Evolutionary conservation across 257 asterid genomes (phyloP), one percentile per base, ranked within the genome.

Genomic region (Lavandula angustifolia): DNA sequence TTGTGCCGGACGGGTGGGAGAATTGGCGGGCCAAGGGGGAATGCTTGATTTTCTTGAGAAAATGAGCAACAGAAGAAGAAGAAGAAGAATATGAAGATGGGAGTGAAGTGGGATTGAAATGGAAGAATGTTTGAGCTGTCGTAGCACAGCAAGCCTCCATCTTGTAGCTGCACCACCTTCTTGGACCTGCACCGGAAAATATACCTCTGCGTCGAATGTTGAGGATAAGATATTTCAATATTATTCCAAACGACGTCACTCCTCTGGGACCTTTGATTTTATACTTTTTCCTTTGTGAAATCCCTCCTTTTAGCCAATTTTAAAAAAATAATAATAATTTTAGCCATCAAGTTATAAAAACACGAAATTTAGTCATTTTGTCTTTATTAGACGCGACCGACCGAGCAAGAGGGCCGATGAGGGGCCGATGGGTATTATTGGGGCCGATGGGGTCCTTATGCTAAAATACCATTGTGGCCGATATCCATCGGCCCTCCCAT

Each of bases 141-240:
- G 82, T 52, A 34, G 76, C 68, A 54, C 82, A 74, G 72, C 84
- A 76, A 42, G 80, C 71, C 87, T 72, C 83, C 95, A 88, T 86
- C 65, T 72, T 62, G 76, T 43, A 31, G 6, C 1, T 34, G 32
- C 55, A 58, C 14, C 40, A 42, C 11, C 11, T 60, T 9, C 46
- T 54, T 55, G 57, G 54, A 65, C 70, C 66, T 42, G 46, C 34
- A 8, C 31, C 16, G 54, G 50, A 10, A 59, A 44, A 37, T 4
- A 3, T 31, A 16, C 13, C 37, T 43, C 51, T 65, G 18, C 5
- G 35, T 9, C 4, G 0, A 11, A 69, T 5, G 52, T 31, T 27
- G 10, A 46, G 60, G 75, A 74, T 70, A 66, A 74, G 80, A 74
- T 74, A 61, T 62, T 67, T 9, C 11, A 5, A 0, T 22, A 7